Base-by-base conservation (phyloP, 148 eudicot genomes). In the Heliosperma pusillum region DNA sequence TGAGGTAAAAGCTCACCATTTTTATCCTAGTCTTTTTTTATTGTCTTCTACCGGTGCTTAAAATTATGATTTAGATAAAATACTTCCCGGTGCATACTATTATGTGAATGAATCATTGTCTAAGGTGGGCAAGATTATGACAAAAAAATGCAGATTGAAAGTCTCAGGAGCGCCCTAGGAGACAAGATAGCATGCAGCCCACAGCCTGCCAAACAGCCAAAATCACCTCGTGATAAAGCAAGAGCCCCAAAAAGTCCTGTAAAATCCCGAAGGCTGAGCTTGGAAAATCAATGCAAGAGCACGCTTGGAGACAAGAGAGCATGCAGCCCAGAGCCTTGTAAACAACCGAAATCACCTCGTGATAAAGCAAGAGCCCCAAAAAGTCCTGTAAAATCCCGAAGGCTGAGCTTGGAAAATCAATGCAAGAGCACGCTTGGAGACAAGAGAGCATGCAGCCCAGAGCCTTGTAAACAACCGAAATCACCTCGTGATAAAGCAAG, bases 161-260 rank as follows among this genome's bases (percentile, higher is more conserved):
- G 12, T 74, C 96, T 95, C 36, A 88, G 86, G 81, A 85, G 76
- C 82, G 87, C 82, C 45, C 74, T 95, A 77, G 83, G 78, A 12
- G 83, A 78, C 67, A 86, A 83, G 79, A 85, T 85, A 70, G 70
- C 75, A 22, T 24, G 22, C 66, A 88, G 75, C 62, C 82, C 79
- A 72, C 83, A 47, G 30, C 73, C 71, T 57, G 79, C 68, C 40
- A 76, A 60, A 61, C 78, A 83, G 74, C 74, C 80, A 60, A 86
- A 72, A 69, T 84, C 91, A 27, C 88, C 83, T 2, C 60, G 30
- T 66, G 74, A 76, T 19, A 80, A 76, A 59, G 26, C 76, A 59
- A 76, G 56, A 81, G 30, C 65, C 60, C 77, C 77, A n/a, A 55
- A 19, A 72, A 86, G 70, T 71, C 84, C 80, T 30, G 53, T 73